Percentiles rank a stretch among this genome's conserved stretches.
phyloP scores from a whole-genome alignment of 345 rosid genomes.

The Erucastrum elatum region DNA sequence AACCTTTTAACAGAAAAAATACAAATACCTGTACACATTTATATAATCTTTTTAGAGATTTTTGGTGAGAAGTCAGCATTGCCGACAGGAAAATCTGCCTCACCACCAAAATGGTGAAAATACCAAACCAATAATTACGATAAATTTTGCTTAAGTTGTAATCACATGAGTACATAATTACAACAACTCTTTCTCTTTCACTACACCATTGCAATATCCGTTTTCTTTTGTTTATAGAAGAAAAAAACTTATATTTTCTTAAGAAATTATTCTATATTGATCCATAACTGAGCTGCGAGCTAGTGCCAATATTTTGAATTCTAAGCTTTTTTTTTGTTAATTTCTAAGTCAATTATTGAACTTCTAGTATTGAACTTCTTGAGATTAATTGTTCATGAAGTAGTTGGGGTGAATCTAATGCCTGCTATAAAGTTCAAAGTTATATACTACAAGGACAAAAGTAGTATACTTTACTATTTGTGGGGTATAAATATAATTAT shows the following conservation, averaged over 20 bases:
- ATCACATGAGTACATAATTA: slow-evolving; percentile 26
- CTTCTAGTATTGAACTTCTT: background rate
- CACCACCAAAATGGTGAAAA: slow-evolving; percentile 51
- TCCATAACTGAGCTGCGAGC: background rate
- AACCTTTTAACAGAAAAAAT: slow-evolving; percentile 21
- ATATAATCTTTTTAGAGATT: slow-evolving; percentile 11
- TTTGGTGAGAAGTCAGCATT: slow-evolving; percentile 85
- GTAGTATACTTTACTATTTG: slow-evolving; percentile 37
- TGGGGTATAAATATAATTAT: slow-evolving; percentile 42
- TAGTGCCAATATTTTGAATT: background rate
- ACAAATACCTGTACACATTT: background rate
- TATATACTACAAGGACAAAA: slow-evolving; percentile 23
- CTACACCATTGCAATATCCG: background rate
- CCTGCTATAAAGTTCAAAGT: slow-evolving; percentile 34
- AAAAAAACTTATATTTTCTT: slow-evolving; percentile 1
- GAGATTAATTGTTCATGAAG: background rate
- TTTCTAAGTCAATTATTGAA: background rate
- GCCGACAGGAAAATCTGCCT: slow-evolving; percentile 76
- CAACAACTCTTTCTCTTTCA: background rate
- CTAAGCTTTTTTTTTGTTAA: background rate
- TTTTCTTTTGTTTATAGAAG: background rate
- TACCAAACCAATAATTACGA: slow-evolving; percentile 43
- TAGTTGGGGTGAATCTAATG: slow-evolving; percentile 39
- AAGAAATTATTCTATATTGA: background rate
- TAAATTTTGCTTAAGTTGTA: slow-evolving; percentile 34